Percentiles rank a stretch among this genome's conserved stretches.
Conservation (phyloP, 1,139 yeast species). For the Magnusiomyces fungicola region DNA sequence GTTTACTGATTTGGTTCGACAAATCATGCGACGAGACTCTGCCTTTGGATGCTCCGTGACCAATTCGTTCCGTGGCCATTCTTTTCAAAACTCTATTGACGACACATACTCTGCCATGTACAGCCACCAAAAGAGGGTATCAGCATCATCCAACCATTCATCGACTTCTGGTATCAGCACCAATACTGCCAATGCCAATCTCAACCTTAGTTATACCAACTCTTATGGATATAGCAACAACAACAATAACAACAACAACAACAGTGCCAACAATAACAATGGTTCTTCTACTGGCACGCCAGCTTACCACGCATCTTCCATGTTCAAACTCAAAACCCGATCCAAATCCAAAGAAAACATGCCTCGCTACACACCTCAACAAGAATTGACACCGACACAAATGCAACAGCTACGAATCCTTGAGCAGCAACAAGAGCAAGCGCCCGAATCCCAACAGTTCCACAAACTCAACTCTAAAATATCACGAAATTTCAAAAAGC, state of each 20-base stretch:
- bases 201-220: conserved; percentile 3
- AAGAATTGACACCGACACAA: conserved; percentile 1
- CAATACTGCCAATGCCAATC: conserved; percentile 1
- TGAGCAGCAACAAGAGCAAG: conserved; percentile 7
- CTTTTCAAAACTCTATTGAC: conserved; percentile 13
- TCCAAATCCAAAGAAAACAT: conserved; percentile 4
- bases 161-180: neutral
- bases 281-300: neutral
- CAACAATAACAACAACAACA: neutral
- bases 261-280: conserved; percentile 3
- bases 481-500: conserved; percentile 8
- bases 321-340: conserved; percentile 7
- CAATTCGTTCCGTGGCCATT: conserved; percentile 8
- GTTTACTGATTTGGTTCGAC: conserved; percentile 79
- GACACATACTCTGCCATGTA: conserved; percentile 7
- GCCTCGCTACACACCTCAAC: neutral
- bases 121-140: conserved; percentile 7
- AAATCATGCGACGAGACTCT: conserved; percentile 38
- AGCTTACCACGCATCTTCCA: conserved; percentile 1
- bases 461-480: conserved; percentile 6
- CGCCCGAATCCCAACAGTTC: conserved; percentile 1
- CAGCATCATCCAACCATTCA: conserved; percentile 6
- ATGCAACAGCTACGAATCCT: conserved; percentile 2
- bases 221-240: too few relatives aligned
- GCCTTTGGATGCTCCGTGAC: conserved; percentile 17